Base-by-base conservation (phyloP, 441 rosid species). In the Codiaeum variegatum region DNA sequence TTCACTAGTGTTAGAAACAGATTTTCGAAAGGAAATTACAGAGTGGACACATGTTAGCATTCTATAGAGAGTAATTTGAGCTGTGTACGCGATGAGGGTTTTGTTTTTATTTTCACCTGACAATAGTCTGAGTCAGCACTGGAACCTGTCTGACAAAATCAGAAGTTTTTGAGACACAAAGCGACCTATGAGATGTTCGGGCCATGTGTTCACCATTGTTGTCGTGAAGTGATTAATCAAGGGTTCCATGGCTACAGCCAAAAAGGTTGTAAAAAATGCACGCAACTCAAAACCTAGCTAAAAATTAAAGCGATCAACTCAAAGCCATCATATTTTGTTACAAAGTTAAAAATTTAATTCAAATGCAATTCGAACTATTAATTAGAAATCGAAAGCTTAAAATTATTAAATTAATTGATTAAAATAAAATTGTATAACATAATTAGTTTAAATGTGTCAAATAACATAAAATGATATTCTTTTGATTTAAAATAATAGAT, bases 111-210 rank as follows among this genome's bases (percentile, higher is more conserved):
- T 58, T 68, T 44, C 32, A 11, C 19, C 71, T 61, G 62, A 67
- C 61, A 66, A 38, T 59, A 26, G 44, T 49, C 75, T 62, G 70
- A 42, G 28, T 34, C 26, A 66, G 51, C 69, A 15, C 66, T 72
- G 83, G 69, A 52, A 55, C 77, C 13, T 77, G 77, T 74, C 85
- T 36, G 77, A 74, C 62, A 58, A 60, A 5, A 15, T 12, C 21
- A 6, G 32, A 24, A 59, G 40, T 28, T 51, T 49, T 44, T 8
- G 10, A 69, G 51, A 64, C 11, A 29, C 7, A 51, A 24, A 16
- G 36, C 8, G 36, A 21, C 2, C 4, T 8, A 15, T 70, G 18
- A 44, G 44, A 38, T 38, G 42, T 40, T 40, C 13, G 44, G 44
- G 44, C 44, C 28, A 44, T 36, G 16, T 49, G 6, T 65, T 11